phyloP scores from a whole-genome alignment of 805 yeast genomes.

The Candida insectalens region DNA sequence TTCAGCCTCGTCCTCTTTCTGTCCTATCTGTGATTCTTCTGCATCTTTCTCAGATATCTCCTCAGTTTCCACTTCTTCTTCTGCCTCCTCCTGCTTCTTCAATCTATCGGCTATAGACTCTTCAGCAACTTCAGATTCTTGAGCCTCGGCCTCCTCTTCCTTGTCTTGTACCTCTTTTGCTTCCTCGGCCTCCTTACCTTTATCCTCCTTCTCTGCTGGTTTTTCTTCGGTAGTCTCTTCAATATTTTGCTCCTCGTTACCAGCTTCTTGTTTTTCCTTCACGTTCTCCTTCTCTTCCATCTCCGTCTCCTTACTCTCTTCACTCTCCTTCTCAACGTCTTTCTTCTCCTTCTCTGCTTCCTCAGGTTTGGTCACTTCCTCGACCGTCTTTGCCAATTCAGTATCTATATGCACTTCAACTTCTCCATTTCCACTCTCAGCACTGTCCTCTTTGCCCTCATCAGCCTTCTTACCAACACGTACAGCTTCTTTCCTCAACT shows the following conservation, averaged over 20 bases:
- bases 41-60: constrained; percentile 1
- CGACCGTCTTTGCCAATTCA: background rate
- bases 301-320: background rate
- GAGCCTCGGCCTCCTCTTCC: constrained; percentile 5
- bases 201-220: background rate
- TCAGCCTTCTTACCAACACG: constrained; percentile 2
- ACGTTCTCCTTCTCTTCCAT: background rate
- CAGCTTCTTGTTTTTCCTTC: background rate
- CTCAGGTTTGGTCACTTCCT: background rate
- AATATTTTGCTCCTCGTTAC: constrained; percentile 8
- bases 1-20: constrained; percentile 4
- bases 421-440: background rate
- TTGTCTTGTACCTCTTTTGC: constrained; percentile 3
- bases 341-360: background rate
- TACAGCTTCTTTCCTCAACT: constrained; percentile 18
- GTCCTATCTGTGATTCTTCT: constrained; percentile 3
- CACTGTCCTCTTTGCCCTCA: constrained; percentile 10
- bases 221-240: constrained; percentile 5
- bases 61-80: constrained; percentile 3
- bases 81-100: background rate
- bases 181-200: constrained; percentile 4
- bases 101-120: constrained; percentile 2
- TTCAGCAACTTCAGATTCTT: constrained; percentile 3
- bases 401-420: constrained; percentile 1
- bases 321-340: background rate